These are phyloP conservation scores for Tulasnella sp. DNA, from an alignment of 768 basidiomycete genomes.

Conservation along the genomic window DNA sequence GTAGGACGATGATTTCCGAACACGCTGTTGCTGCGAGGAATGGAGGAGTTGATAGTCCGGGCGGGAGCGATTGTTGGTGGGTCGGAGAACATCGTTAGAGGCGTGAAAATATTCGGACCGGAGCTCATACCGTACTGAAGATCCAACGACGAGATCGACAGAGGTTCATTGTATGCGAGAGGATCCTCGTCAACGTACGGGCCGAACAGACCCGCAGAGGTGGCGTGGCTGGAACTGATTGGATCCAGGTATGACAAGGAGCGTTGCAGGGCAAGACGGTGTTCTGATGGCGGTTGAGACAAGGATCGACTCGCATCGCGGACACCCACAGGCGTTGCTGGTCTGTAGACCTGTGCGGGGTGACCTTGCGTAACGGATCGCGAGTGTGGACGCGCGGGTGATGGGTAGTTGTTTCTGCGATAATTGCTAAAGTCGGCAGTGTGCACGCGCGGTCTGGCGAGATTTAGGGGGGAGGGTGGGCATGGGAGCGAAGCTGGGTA, in stretches of 20 bases:
- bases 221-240: conserved; percentile 1
- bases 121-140: conserved; percentile 13
- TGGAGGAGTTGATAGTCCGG: neutral
- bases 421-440: neutral
- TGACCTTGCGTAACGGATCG: conserved; percentile 4
- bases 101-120: conserved; percentile 14
- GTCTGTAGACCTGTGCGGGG: neutral
- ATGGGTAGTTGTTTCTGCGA: neutral
- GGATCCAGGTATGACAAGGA: conserved; percentile 14
- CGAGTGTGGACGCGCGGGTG: conserved; percentile 1
- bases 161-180: conserved; percentile 9
- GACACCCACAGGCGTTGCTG: conserved; percentile 1
- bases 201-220: neutral
- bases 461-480: conserved; percentile 6
- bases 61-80: conserved; percentile 6
- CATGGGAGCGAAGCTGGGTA: conserved; percentile 10
- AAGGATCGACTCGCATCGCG: conserved; percentile 13
- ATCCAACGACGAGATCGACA: conserved; percentile 13
- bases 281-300: conserved; percentile 16
- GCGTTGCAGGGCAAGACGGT: conserved; percentile 9
- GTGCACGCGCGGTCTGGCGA: neutral
- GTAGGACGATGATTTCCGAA: neutral
- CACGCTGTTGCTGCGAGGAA: too few relatives aligned
- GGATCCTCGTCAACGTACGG: neutral
- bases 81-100: conserved; percentile 15